Conservation (phyloP, 2,329 filamentous ascomycete species). For the Fusarium paranaense region DNA sequence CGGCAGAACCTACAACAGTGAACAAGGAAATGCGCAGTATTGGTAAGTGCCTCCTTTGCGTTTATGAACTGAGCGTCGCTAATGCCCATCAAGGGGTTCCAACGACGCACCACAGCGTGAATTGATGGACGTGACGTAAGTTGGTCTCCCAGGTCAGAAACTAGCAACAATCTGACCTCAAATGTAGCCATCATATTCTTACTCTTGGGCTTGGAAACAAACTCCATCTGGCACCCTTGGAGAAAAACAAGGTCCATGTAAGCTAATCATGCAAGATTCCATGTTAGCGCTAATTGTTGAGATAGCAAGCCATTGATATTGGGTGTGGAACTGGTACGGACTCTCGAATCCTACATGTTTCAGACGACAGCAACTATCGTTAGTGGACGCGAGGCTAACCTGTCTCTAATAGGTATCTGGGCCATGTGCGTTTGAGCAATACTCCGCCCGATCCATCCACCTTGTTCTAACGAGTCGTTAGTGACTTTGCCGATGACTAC, state of each 20-base stretch:
- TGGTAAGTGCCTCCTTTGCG: conserved; percentile 17
- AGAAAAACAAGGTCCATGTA: conserved; percentile 43
- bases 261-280: fast-evolving
- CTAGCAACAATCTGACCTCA: not conserved
- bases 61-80: not conserved
- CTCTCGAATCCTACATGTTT: not conserved
- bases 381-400: not conserved
- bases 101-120: conserved; percentile 38
- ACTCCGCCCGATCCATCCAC: fast-evolving
- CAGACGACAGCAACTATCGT: fast-evolving
- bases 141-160: fast-evolving
- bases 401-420: conserved; percentile 53
- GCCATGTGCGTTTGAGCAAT: conserved; percentile 52
- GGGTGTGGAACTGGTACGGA: conserved; percentile 66
- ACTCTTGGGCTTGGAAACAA: conserved; percentile 37
- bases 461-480: conserved; percentile 37
- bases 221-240: conserved; percentile 30
- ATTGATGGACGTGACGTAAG: conserved; percentile 39
- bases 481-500: conserved; percentile 60
- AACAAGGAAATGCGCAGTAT: conserved; percentile 41
- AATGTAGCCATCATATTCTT: conserved; percentile 32
- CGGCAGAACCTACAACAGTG: conserved; percentile 39
- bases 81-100: conserved; percentile 25
- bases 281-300: conserved; percentile 14
- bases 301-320: conserved; percentile 55